Conservation (phyloP, 495 filamentous ascomycete species). For the Daldinia grandis region DNA sequence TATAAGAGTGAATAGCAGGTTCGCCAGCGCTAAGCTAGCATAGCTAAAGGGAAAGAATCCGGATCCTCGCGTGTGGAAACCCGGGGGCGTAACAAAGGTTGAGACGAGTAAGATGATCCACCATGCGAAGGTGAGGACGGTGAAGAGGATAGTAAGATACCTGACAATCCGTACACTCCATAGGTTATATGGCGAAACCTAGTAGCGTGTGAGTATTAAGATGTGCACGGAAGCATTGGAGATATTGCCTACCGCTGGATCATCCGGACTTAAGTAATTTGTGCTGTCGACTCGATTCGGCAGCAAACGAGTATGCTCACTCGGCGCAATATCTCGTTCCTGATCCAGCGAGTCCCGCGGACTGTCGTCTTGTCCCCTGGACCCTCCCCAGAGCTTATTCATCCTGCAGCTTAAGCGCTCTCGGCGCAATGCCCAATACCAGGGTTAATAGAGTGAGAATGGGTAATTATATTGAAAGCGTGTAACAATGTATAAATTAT, state of each 20-base stretch:
- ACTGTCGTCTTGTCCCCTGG: slow-evolving; percentile 45
- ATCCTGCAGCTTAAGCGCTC: slow-evolving; percentile 50
- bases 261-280: slow-evolving; percentile 86
- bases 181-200: slow-evolving; percentile 96
- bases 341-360: slow-evolving; percentile 29
- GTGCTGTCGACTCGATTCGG: slow-evolving; percentile 63
- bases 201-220: background rate
- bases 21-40: slow-evolving; percentile 74
- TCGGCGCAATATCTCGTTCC: slow-evolving; percentile 47
- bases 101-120: slow-evolving; percentile 88
- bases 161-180: slow-evolving; percentile 84
- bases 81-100: slow-evolving; percentile 86
- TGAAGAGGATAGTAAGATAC: slow-evolving; percentile 75
- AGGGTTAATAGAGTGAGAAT: background rate
- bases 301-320: slow-evolving; percentile 80
- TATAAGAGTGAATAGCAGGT: slow-evolving; percentile 76
- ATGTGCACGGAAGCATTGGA: background rate
- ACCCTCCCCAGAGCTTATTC: slow-evolving; percentile 46
- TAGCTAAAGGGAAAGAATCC: slow-evolving; percentile 90
- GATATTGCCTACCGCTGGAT: slow-evolving; percentile 76
- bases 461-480: background rate
- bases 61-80: slow-evolving; percentile 83
- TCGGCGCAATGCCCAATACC: background rate
- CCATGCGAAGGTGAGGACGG: slow-evolving; percentile 81
- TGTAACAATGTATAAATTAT: background rate